These are phyloP conservation scores for Sisymbrium altissimum DNA, from an alignment of 345 rosid species.

Conservation along the genomic window DNA sequence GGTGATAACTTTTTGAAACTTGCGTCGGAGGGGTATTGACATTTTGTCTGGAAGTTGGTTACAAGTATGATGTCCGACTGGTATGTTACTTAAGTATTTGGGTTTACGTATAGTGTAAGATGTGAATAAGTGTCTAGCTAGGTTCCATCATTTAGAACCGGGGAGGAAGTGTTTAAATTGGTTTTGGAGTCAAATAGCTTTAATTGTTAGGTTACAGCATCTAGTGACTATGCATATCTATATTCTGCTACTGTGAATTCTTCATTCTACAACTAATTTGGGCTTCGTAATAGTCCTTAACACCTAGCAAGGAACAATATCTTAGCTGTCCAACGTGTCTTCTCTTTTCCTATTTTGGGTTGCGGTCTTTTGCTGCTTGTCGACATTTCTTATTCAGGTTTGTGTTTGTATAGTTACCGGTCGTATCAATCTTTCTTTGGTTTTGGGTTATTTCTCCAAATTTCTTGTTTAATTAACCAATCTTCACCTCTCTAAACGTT, in stretches of 20 bases:
- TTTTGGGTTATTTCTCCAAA: not conserved
- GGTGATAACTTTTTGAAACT: slow-evolving; percentile 63
- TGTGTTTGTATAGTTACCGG: not conserved
- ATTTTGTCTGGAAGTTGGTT: slow-evolving; percentile 79
- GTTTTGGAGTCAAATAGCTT: slow-evolving; percentile 1
- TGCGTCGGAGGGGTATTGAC: slow-evolving; percentile 88
- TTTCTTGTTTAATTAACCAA: slow-evolving; percentile 9
- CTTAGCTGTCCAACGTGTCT: not conserved
- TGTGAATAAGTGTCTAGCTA: slow-evolving; percentile 7
- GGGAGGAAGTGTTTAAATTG: slow-evolving; percentile 3
- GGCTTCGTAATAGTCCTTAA: not conserved
- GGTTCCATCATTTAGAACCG: not conserved
- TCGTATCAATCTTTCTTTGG: not conserved
- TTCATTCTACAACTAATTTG: not conserved
- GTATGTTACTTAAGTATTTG: slow-evolving; percentile 41
- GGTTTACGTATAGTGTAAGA: slow-evolving; percentile 6
- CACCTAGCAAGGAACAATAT: not conserved
- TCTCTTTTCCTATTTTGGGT: slow-evolving; percentile 1
- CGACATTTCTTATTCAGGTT: not conserved
- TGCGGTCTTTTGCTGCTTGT: not conserved
- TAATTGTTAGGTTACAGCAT: slow-evolving; percentile 1
- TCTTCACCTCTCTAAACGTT: slow-evolving; percentile 1
- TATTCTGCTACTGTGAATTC: not conserved
- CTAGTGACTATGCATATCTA: not conserved
- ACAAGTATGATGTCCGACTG: slow-evolving; percentile 93